A percentile compares a stretch with the other conserved stretches of the same genome.
phyloP scores from a whole-genome alignment of 2,329 filamentous ascomycete species.

The Penicillium janthinellum region DNA sequence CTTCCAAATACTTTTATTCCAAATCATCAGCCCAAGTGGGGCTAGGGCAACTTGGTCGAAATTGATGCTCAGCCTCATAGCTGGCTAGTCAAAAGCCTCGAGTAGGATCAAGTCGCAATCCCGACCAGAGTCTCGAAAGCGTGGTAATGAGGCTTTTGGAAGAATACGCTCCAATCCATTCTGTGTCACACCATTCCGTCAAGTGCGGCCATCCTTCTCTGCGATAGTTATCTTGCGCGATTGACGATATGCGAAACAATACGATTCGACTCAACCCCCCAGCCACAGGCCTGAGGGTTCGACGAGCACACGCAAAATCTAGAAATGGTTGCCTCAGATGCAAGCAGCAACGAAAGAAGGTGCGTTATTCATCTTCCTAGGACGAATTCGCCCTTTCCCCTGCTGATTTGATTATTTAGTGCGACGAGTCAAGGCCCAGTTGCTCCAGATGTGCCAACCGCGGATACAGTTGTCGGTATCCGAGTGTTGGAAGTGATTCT shows the following conservation, averaged over 20 bases:
- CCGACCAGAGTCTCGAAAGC: background rate
- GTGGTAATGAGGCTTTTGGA: background rate
- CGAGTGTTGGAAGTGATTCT: too few species aligned
- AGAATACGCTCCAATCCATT: background rate
- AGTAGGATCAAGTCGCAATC: background rate
- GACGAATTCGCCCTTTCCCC: too few species aligned
- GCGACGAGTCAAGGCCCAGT: background rate
- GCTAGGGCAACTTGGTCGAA: background rate
- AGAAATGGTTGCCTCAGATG: slow-evolving; percentile 39
- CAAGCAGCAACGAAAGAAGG: slow-evolving; percentile 42
- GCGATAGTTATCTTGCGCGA: background rate
- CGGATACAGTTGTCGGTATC: background rate
- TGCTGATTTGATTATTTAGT: background rate
- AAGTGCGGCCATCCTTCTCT: background rate
- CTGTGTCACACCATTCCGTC: background rate
- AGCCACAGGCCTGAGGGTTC: slow-evolving; percentile 16
- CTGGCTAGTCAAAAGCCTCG: background rate
- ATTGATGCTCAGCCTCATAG: background rate
- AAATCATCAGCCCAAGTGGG: background rate
- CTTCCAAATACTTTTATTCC: background rate
- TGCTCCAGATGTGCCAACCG: background rate
- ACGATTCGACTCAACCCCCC: background rate
- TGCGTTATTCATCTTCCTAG: background rate
- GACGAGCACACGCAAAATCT: slow-evolving; percentile 37
- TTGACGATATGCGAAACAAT: background rate